Evolutionary conservation across 176 grass and related monocot genomes (phyloP).

Genomic region (Raddia distichophylla): DNA sequence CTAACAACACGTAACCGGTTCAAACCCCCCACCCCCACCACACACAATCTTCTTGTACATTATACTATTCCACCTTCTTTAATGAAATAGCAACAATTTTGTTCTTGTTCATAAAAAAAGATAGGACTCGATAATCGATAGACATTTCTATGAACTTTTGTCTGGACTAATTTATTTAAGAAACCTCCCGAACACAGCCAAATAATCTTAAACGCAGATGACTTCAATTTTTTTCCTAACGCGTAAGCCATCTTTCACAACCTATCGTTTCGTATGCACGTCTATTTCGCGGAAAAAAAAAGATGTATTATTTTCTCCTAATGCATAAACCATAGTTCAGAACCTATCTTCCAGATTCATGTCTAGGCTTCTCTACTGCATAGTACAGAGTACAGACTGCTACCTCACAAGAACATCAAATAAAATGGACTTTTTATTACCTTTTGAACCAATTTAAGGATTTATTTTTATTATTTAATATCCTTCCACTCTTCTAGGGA

Average conservation of each 20-base stretch:
- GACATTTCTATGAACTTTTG: no score
- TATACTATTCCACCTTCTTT: no score
- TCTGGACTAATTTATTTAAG: not conserved
- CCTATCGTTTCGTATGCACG: not conserved
- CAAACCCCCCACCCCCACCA: no score
- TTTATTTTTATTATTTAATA: no score
- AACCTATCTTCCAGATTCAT: not conserved
- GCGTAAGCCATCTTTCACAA: not conserved
- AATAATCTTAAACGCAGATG: not conserved
- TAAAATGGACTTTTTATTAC: not conserved
- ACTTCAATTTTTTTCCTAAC: not conserved
- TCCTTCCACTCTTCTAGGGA: constrained; percentile 44
- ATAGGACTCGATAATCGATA: no score
- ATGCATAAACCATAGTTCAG: not conserved
- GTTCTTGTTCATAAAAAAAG: no score
- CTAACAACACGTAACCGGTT: no score
- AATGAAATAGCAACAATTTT: no score
- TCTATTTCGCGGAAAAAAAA: not conserved
- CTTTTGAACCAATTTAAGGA: no score
- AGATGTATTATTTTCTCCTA: not conserved
- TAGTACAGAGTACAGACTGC: not conserved
- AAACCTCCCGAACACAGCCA: not conserved
- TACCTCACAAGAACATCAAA: not conserved
- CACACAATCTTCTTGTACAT: no score
- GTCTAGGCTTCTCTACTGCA: not conserved